Percentiles rank a stretch among this genome's conserved stretches.
phyloP scores from a whole-genome alignment of 495 filamentous ascomycete genomes.

The Penicillium salamii region DNA sequence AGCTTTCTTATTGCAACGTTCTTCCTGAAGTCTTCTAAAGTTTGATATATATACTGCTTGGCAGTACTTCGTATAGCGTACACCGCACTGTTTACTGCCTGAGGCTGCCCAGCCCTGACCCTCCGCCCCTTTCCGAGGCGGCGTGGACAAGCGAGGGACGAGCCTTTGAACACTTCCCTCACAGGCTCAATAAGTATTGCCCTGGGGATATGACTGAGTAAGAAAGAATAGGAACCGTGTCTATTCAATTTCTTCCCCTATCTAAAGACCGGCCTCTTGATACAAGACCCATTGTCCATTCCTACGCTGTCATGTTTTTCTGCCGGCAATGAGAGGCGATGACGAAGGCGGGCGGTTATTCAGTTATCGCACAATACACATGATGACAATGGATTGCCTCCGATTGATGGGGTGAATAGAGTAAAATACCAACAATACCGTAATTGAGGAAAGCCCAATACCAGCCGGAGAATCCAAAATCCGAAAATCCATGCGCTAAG shows the following conservation, averaged over 20 bases:
- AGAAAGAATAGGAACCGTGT: too few species aligned
- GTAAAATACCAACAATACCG: conserved; percentile 2
- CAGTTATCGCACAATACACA: conserved; percentile 3
- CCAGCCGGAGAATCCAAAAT: conserved; percentile 9
- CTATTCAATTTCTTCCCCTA: background rate
- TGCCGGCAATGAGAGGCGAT: conserved; percentile 25
- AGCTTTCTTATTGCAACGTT: too few species aligned
- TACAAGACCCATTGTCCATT: background rate
- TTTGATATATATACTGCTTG: too few species aligned
- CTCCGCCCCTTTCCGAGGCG: conserved; percentile 9
- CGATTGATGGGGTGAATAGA: background rate
- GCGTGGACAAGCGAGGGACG: conserved; percentile 1
- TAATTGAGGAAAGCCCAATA: background rate
- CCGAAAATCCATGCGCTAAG: conserved; percentile 9
- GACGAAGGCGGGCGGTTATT: conserved; percentile 30
- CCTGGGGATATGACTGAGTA: too few species aligned
- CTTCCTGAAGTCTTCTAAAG: too few species aligned
- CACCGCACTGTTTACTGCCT: too few species aligned
- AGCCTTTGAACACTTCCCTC: too few species aligned
- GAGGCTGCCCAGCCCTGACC: background rate
- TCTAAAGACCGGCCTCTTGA: background rate
- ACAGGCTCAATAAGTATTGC: too few species aligned
- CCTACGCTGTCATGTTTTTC: conserved; percentile 20
- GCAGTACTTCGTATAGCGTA: too few species aligned
- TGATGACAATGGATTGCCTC: background rate